Conservation (phyloP, 1,284 basidiomycete species). For the Ceraceosorus guamensis region DNA sequence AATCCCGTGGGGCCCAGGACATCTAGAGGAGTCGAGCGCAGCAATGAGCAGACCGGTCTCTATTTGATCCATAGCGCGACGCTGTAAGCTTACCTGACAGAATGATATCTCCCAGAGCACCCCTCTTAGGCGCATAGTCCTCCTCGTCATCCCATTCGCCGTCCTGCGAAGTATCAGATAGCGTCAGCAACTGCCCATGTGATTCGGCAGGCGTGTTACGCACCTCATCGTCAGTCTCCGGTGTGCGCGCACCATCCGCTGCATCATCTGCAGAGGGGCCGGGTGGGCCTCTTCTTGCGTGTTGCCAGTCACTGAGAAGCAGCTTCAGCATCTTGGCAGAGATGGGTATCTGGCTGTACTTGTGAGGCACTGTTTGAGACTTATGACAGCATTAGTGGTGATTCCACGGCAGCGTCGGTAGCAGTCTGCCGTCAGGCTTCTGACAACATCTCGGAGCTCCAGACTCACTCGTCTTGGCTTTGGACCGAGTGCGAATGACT, state of each 20-base stretch:
- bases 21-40: slow-evolving; percentile 24
- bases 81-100: slow-evolving; percentile 48
- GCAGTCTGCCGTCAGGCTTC: slow-evolving; percentile 5
- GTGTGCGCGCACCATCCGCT: slow-evolving; percentile 16
- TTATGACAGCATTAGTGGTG: no score
- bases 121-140: slow-evolving; percentile 38
- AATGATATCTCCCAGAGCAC: slow-evolving; percentile 54
- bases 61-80: slow-evolving; percentile 8
- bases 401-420: no score
- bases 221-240: slow-evolving; percentile 31
- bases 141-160: slow-evolving; percentile 41
- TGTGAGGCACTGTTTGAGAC: slow-evolving; percentile 62
- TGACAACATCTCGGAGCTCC: slow-evolving; percentile 1
- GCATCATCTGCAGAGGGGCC: slow-evolving; percentile 5
- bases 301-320: slow-evolving; percentile 70
- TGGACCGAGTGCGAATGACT: slow-evolving; percentile 93
- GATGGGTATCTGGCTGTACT: slow-evolving; percentile 79
- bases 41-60: slow-evolving; percentile 51
- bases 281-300: slow-evolving; percentile 48
- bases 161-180: slow-evolving; percentile 10
- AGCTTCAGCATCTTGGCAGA: slow-evolving; percentile 85
- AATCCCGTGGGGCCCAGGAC: no score
- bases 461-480: slow-evolving; percentile 68
- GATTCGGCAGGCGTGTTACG: not conserved
- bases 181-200: not conserved